These are phyloP conservation scores for Leccinum broughii DNA, from an alignment of 768 basidiomycete species.

Conservation along the genomic window DNA sequence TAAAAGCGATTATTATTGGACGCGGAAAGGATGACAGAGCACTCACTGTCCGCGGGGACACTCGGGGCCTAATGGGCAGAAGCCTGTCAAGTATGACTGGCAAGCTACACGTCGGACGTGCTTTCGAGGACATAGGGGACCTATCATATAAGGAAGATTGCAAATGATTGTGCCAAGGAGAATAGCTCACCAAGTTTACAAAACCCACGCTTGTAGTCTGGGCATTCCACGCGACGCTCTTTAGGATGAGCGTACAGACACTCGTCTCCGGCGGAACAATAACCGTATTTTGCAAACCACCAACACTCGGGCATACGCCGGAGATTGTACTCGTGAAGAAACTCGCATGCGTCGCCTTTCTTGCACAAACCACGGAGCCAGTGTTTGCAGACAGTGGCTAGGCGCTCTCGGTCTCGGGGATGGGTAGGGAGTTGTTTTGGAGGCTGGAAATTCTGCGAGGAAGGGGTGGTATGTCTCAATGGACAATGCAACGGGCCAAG, in stretches of 20 bases:
- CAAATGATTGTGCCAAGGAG: slow-evolving; percentile 3
- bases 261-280: slow-evolving; percentile 95
- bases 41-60: slow-evolving; percentile 90
- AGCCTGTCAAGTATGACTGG: slow-evolving; percentile 87
- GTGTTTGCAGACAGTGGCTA: slow-evolving; percentile 97
- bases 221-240: slow-evolving; percentile 89
- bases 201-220: slow-evolving; percentile 94
- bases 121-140: slow-evolving; percentile 86
- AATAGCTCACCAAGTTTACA: slow-evolving; percentile 78
- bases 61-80: slow-evolving; percentile 88
- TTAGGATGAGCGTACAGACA: slow-evolving; percentile 96
- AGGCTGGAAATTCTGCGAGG: slow-evolving; percentile 86
- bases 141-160: slow-evolving; percentile 39
- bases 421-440: slow-evolving; percentile 80
- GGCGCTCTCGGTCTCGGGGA: slow-evolving; percentile 77
- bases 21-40: slow-evolving; percentile 2
- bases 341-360: slow-evolving; percentile 97
- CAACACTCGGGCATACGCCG: slow-evolving; percentile 98
- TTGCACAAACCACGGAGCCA: slow-evolving; percentile 98
- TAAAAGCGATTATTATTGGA: slow-evolving; percentile 31
- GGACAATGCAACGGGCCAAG: slow-evolving; percentile 92
- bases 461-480: slow-evolving; percentile 87
- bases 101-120: slow-evolving; percentile 92
- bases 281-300: slow-evolving; percentile 98
- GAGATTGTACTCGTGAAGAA: slow-evolving; percentile 98